Evolutionary conservation across 805 yeast genomes (phyloP), one percentile per base, ranked within the genome.

Genomic region (Metschnikowia hibisci): DNA sequence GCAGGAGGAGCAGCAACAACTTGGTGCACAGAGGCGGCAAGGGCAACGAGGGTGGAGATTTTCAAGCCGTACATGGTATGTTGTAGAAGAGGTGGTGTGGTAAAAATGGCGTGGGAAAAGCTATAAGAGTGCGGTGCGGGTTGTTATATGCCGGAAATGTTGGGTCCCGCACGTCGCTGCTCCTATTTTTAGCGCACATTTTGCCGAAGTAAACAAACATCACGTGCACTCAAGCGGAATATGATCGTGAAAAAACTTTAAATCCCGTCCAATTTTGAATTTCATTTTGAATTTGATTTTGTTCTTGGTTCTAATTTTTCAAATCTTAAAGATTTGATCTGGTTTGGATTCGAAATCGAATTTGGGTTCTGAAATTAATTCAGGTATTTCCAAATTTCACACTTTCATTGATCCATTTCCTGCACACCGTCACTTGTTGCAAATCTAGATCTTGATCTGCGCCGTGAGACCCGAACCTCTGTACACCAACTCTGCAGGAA

Each of bases 1-100:
- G 96, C 96, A 47, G 96, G 96, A 40, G 96, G 93, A 43, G 91
- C 73, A 42, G 86, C 82, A 35, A 80, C 77, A 25, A 75, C 74
- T 26, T 72, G 57, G 18, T 76, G 67, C 44, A 72, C 54, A 47
- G 66, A 61, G 25, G 75, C 63, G 41, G 74, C 70, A 45, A 71
- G 53, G 20, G 64, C 64, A 38, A 48, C 38, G 39, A 53, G 40
- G 13, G 47, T 46, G 20, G 55, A 49, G 34, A 51, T 28, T 29
- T 50, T 51, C 34, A 47, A 45, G 14, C 51, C 51, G 46, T 42
- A 42, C 53, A 49, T 49, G 20, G 10, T 23, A 22, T 16, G 22
- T 14, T 22, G n/a, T 39, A 20, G 30, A 22, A 31, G 23, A 27
- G 34, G 36, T 30, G 46, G 25, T 29, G 26, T 30, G 23, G 25